Base-by-base conservation (phyloP, 352 stramenopile species). In the Thraustotheca clavata region DNA sequence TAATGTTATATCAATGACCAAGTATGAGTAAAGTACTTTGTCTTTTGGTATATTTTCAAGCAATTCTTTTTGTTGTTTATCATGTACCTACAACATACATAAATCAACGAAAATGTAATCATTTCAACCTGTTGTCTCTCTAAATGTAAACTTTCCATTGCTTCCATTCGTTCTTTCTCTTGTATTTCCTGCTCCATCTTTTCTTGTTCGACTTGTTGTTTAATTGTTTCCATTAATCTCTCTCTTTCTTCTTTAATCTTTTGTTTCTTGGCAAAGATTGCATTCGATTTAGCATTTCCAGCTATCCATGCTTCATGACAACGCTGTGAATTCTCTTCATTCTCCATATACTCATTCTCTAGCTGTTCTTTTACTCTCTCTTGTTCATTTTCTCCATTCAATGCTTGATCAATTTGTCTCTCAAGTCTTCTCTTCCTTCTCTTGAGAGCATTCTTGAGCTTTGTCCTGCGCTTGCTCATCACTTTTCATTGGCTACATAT, bases 401-500 rank as follows among this genome's bases (percentile, higher is more conserved):
- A 70, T 49, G 89, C 78, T 1, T 72, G 74, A 31, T 75, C 35
- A 31, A 94, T 71, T 9, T 69, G 62, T 14, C 77, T 80, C 68
- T 88, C 83, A 34, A 89, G 60, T 27, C 83, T 72, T 24, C 83
- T 80, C 69, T 82, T 81, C 40, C 71, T 74, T 43, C 85, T 81
- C 76, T 94, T 94, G 35, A 80, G 75, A 41, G 72, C 35, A 69
- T 94, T 94, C 79, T 92, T 94, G 36, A 75, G 76, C 59, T 76
- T 73, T 0, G 83, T 92, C 16, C 80, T 71, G 12, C 55, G 27
- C 20, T 71, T 77, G 18, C 73, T 73, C 80, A 92, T 88, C 14
- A 35, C 27, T n/a, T n/a, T n/a, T n/a, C n/a, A n/a, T n/a, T n/a
- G n/a, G n/a, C n/a, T n/a, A n/a, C n/a, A n/a, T n/a, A n/a, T n/a